Percentiles rank a stretch among this genome's conserved stretches.
phyloP scores from a whole-genome alignment of 2,329 filamentous ascomycete genomes.

The Xylariaceae sp. region DNA sequence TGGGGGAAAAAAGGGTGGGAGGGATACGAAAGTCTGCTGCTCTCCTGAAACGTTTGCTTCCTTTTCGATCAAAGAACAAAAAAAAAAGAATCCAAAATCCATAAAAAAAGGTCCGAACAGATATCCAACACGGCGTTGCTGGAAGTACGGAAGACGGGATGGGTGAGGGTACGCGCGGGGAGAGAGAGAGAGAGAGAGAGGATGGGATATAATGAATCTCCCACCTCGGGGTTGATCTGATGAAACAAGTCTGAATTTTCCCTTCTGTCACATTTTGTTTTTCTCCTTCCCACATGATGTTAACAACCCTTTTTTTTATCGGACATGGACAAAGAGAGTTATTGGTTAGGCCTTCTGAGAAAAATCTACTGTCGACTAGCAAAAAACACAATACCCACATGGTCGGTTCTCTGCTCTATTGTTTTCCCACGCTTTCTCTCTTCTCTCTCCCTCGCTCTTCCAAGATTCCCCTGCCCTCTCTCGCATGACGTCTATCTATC shows the following conservation, averaged over 20 bases:
- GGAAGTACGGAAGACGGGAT: background rate
- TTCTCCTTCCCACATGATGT: conserved; percentile 4
- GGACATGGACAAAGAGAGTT: conserved; percentile 4
- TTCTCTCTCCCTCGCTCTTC: background rate
- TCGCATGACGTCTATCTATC: too few species aligned
- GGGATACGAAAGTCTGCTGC: conserved; percentile 3
- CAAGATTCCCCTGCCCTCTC: too few species aligned
- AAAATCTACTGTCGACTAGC: conserved; percentile 1
- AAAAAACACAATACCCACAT: conserved; percentile 8
- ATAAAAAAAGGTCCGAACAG: background rate
- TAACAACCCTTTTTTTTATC: conserved; percentile 2
- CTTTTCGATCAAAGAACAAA: background rate
- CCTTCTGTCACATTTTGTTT: conserved; percentile 1
- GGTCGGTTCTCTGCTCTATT: conserved; percentile 15
- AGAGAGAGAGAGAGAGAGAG: background rate
- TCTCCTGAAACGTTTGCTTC: background rate
- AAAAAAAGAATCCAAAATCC: background rate
- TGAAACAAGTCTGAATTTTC: conserved; percentile 2
- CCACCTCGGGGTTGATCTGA: background rate
- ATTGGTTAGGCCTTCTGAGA: conserved; percentile 20
- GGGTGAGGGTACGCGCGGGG: background rate
- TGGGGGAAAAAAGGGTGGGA: background rate
- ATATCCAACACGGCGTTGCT: background rate
- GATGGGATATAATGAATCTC: background rate
- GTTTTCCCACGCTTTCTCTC: background rate